Evolutionary conservation across 2,329 filamentous ascomycete species (phyloP).

Genomic region (Alternaria longipes): DNA sequence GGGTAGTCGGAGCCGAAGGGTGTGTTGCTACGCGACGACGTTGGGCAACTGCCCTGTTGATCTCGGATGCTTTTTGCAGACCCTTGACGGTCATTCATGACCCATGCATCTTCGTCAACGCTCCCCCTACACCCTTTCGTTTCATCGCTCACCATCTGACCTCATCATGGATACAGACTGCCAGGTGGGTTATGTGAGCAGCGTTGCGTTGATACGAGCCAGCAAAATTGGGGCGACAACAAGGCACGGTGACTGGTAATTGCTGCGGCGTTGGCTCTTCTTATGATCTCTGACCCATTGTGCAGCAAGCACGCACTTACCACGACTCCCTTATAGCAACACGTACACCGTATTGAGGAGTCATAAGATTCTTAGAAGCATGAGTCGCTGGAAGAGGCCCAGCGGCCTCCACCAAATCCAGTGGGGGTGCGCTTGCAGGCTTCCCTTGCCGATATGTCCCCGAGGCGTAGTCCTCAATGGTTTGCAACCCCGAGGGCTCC

Average conservation of each 20-base stretch:
- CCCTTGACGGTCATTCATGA: not conserved
- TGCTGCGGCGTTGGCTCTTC: slow-evolving; percentile 1
- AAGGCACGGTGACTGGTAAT: not conserved
- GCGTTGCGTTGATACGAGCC: slow-evolving; percentile 4
- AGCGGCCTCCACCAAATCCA: slow-evolving; percentile 8
- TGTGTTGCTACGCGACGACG: slow-evolving; percentile 8
- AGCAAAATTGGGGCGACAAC: slow-evolving; percentile 1
- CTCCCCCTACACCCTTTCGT: slow-evolving; percentile 4
- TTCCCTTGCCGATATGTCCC: slow-evolving; percentile 10
- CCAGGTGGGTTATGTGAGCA: not conserved
- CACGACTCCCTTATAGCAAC: not conserved
- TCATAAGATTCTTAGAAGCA: not conserved
- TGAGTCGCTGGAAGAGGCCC: not conserved
- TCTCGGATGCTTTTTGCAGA: slow-evolving; percentile 8
- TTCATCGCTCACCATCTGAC: slow-evolving; percentile 1
- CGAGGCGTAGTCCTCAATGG: slow-evolving; percentile 16
- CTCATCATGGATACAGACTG: not conserved
- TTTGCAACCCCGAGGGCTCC: slow-evolving; percentile 13
- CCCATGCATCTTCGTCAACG: not conserved
- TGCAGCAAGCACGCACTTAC: not conserved
- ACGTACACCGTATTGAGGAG: not conserved
- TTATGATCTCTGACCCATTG: not conserved
- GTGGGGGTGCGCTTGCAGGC: slow-evolving; percentile 12
- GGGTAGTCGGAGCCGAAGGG: not conserved
- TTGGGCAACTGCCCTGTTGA: slow-evolving; percentile 7